These are phyloP conservation scores for Fusarium pseudograminearum DNA, from an alignment of 2,329 filamentous ascomycete species.

Conservation along the genomic window DNA sequence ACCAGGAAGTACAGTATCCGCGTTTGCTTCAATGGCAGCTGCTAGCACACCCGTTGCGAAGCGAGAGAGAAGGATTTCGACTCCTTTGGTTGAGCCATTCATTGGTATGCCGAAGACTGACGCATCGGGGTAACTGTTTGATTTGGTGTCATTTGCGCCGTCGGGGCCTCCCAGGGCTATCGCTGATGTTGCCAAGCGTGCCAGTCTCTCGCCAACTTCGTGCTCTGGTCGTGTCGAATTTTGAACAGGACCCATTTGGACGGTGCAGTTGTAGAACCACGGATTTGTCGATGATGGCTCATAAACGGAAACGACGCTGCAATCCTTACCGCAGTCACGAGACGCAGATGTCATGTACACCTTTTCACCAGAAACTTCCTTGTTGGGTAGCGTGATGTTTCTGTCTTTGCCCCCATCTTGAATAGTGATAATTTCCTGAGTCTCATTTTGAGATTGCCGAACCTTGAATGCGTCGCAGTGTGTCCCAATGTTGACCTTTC, in stretches of 20 bases:
- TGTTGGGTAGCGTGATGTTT: not conserved
- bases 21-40: not conserved
- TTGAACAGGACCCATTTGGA: not conserved
- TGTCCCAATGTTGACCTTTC: slow-evolving; percentile 8
- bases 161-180: slow-evolving; percentile 30
- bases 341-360: slow-evolving; percentile 23
- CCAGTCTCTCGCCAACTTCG: slow-evolving; percentile 5
- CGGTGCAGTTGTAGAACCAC: slow-evolving; percentile 38
- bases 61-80: not conserved
- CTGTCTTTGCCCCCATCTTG: not conserved
- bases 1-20: not conserved
- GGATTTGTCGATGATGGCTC: slow-evolving; percentile 22
- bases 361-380: not conserved
- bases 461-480: slow-evolving; percentile 18
- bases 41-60: slow-evolving; percentile 10
- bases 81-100: not conserved
- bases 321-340: slow-evolving; percentile 13
- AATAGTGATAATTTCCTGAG: not conserved
- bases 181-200: slow-evolving; percentile 13
- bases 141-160: not conserved
- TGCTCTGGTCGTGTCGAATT: slow-evolving; percentile 17
- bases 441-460: slow-evolving; percentile 13
- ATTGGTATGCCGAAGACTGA: not conserved
- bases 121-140: not conserved
- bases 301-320: slow-evolving; percentile 20